These are phyloP conservation scores for Backusella morwellensis DNA, from an alignment of 192 early-diverging fungal species.

Conservation along the genomic window DNA sequence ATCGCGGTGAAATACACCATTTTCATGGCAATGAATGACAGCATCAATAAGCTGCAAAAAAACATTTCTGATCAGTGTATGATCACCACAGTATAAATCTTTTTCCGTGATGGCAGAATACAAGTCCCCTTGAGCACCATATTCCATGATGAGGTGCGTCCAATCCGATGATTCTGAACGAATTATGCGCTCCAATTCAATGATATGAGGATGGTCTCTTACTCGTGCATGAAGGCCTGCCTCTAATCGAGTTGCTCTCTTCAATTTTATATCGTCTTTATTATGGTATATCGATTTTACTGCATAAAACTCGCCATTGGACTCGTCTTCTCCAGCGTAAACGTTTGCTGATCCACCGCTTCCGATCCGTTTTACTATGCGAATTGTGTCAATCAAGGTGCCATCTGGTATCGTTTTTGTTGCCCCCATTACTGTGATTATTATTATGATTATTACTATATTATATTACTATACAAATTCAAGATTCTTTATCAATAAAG, in stretches of 20 bases:
- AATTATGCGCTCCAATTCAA: constrained; percentile 61
- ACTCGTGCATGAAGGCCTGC: constrained; percentile 64
- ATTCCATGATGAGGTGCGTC: constrained; percentile 67
- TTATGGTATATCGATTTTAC: constrained; percentile 72
- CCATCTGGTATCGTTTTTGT: constrained; percentile 6
- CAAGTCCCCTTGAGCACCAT: constrained; percentile 88
- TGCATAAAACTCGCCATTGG: constrained; percentile 56
- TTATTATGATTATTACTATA: background rate
- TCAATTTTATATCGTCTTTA: constrained; percentile 46
- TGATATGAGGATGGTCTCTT: constrained; percentile 67
- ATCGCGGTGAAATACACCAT: constrained; percentile 88
- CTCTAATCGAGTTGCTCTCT: constrained; percentile 64
- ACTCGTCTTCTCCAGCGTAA: constrained; percentile 60
- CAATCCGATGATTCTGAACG: constrained; percentile 58
- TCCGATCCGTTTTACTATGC: constrained; percentile 43
- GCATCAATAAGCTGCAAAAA: constrained; percentile 86
- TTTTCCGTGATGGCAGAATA: constrained; percentile 91
- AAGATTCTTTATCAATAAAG: background rate
- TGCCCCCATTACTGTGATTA: background rate
- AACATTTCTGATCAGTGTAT: constrained; percentile 72
- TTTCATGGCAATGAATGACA: constrained; percentile 65
- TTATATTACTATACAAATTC: background rate
- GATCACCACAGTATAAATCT: constrained; percentile 66
- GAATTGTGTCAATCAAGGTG: constrained; percentile 12
- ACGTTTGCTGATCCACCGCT: constrained; percentile 76